phyloP scores from a whole-genome alignment of 192 early-diverging fungal species.

The Funneliformis mosseae region DNA sequence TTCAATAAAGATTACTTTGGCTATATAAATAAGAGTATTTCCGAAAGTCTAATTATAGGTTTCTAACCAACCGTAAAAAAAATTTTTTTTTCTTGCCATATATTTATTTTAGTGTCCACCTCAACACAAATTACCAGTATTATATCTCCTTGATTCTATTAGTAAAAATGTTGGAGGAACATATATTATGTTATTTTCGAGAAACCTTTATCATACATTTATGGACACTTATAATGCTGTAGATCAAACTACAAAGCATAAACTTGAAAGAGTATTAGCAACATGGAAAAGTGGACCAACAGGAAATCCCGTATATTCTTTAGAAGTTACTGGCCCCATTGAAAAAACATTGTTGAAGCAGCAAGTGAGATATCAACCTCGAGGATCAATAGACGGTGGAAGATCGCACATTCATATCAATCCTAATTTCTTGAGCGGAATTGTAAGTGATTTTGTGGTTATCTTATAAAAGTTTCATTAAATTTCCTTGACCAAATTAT shows the following conservation, averaged over 20 bases:
- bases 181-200: conserved; percentile 73
- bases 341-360: conserved; percentile 51
- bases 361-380: conserved; percentile 37
- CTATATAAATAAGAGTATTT: background rate
- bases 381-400: conserved; percentile 33
- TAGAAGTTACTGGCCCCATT: conserved; percentile 52
- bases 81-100: background rate
- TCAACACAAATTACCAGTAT: conserved; percentile 79
- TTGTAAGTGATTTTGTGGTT: conserved; percentile 19
- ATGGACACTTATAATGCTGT: conserved; percentile 74
- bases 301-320: conserved; percentile 62
- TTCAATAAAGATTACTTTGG: background rate
- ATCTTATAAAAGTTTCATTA: background rate
- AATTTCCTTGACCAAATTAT: background rate
- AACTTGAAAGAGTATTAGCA: conserved; percentile 74
- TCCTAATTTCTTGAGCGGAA: conserved; percentile 57
- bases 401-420: conserved; percentile 56
- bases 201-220: conserved; percentile 75
- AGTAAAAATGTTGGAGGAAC: conserved; percentile 88
- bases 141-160: conserved; percentile 96
- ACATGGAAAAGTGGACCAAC: conserved; percentile 82
- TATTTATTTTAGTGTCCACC: conserved; percentile 62
- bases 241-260: conserved; percentile 60
- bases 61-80: background rate
- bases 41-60: background rate